These are phyloP conservation scores for apple (Malus domestica) DNA, from an alignment of 306 rosid genomes.

Conservation along the genomic window ASM211411v1 NC_041789.1:30329001-30329500, in stretches of 20 bases:
- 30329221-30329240: not conserved
- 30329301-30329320: too few species aligned
- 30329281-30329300: not conserved
- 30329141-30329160: slow-evolving; percentile 15
- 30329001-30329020: not conserved
- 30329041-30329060: not conserved
- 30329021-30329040: not conserved
- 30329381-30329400: too few species aligned
- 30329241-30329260: not conserved
- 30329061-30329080: not conserved
- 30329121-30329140: not conserved
- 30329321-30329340: too few species aligned
- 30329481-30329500: too few species aligned
- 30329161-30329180: not conserved
- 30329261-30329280: not conserved
- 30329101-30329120: slow-evolving; percentile 1
- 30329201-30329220: not conserved
- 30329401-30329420: too few species aligned
- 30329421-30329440: too few species aligned
- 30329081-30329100: not conserved
- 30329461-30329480: rapidly evolving
- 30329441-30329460: too few species aligned
- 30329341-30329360: too few species aligned
- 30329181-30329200: not conserved
- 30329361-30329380: too few species aligned